A percentile compares a stretch with the other conserved stretches of the same genome.
These are phyloP conservation scores for Gossypium bickii DNA, from an alignment of 345 rosid species.

Conservation along the genomic window DNA sequence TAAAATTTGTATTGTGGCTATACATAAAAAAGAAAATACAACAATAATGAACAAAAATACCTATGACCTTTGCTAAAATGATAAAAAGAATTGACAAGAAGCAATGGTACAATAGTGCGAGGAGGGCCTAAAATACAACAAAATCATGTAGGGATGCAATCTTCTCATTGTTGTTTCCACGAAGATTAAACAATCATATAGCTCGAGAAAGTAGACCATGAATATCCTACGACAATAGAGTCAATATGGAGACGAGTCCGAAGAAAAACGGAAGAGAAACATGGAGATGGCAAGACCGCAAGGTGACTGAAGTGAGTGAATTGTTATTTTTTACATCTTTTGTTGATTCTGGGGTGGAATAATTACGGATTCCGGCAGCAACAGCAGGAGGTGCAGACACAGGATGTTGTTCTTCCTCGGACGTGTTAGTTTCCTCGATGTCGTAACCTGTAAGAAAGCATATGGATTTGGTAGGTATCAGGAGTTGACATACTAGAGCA, in stretches of 20 bases:
- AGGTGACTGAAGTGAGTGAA: conserved; percentile 35
- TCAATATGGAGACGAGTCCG: conserved; percentile 15
- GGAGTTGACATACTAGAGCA: neutral
- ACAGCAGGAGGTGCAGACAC: conserved; percentile 56
- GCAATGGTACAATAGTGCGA: neutral
- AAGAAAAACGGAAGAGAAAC: conserved; percentile 11
- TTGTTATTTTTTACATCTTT: conserved; percentile 25
- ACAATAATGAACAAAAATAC: neutral
- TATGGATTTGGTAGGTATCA: neutral
- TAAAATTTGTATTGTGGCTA: neutral
- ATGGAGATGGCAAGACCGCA: conserved; percentile 12
- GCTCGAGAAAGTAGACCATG: conserved; percentile 6
- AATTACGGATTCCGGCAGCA: conserved; percentile 51
- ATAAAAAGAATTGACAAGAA: neutral
- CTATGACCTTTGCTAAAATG: neutral
- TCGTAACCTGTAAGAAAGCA: conserved; percentile 52
- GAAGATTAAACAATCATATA: neutral
- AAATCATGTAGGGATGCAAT: neutral
- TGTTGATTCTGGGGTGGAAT: conserved; percentile 31
- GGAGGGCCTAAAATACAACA: neutral
- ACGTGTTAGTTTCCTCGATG: conserved; percentile 33
- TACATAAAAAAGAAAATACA: neutral
- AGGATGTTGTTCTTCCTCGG: conserved; percentile 35
- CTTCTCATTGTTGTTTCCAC: conserved; percentile 3
- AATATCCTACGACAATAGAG: conserved; percentile 23